Evolutionary conservation across 228 moss, liverwort and hornwort genomes (phyloP), one percentile per base, ranked within the genome.

Genomic region (Sphagnum fallax): DNA sequence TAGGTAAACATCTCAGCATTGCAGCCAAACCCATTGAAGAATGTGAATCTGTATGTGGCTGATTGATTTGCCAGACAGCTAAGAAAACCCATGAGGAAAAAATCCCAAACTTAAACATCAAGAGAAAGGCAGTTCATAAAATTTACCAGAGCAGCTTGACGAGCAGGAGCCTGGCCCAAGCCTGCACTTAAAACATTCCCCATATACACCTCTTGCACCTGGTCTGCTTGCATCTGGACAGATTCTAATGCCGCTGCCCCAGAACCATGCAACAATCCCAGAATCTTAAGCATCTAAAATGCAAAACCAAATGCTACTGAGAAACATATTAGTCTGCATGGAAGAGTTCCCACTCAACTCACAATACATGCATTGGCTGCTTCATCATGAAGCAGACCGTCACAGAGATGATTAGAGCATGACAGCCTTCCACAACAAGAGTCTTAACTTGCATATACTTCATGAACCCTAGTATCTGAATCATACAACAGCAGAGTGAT

Each of bases 151-250:
- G 93, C 93, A 51, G 96, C 96, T 82, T 93, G 96, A 32, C 96
- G 91, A 67, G 96, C 93, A 14, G 96, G 96, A 76, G 96, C 96
- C 82, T 97, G 96, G 76, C 96, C 93, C 51, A 97, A 70, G 70
- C 81, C 93, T 11, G 93, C 72, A 81, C 85, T 88, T 66, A 87
- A 73, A 15, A 91, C 93, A 59, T 97, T 97, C 14, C 96, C 93
- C 83, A 97, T 76, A 53, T 76, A 89, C 8, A 93, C 84, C 76
- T 97, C 96, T 68, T 86, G 77, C 32, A 97, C 84, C 74, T 81
- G 79, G 67, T 89, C 87, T 14, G 81, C 64, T 60, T 83, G 73
- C 11, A 97, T 62, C 48, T 84, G 81, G 16, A 80, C 75, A 51
- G 79, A 81, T 4, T 87, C 81, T 71, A 89, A 70, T 16, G 86